Evolutionary conservation across 768 basidiomycete genomes (phyloP).

Genomic region (Boletus subcaerulescens): DNA sequence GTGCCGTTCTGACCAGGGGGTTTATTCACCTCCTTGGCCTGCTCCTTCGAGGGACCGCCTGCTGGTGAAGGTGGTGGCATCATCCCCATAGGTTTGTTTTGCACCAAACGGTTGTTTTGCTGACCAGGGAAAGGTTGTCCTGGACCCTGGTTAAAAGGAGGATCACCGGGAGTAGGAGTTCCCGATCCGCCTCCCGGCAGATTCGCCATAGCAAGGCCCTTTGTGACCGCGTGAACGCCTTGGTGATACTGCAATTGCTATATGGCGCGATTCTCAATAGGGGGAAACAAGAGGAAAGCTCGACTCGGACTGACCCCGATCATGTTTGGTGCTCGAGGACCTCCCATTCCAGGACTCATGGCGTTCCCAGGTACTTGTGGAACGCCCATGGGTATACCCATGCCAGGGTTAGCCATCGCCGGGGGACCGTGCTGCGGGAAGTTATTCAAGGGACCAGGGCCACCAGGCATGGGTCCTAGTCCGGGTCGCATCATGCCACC

Average conservation of each 20-base stretch:
- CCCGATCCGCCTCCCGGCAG: constrained; percentile 34
- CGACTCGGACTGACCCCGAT: constrained; percentile 25
- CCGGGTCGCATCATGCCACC: constrained; percentile 40
- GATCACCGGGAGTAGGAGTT: constrained; percentile 46
- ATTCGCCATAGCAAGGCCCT: constrained; percentile 30
- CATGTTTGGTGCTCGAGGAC: constrained; percentile 25
- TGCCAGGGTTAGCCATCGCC: constrained; percentile 30
- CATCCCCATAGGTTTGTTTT: constrained; percentile 42
- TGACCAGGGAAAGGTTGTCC: constrained; percentile 34
- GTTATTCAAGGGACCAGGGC: constrained; percentile 35
- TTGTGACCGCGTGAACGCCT: constrained; percentile 37
- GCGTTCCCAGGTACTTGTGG: constrained; percentile 29
- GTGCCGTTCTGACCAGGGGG: constrained; percentile 28
- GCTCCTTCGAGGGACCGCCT: constrained; percentile 29
- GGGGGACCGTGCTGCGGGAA: constrained; percentile 32
- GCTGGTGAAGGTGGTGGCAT: constrained; percentile 53
- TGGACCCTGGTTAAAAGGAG: constrained; percentile 37
- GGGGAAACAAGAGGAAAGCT: neutral
- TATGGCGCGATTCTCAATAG: constrained; percentile 11
- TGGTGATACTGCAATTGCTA: constrained; percentile 37
- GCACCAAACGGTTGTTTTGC: constrained; percentile 31
- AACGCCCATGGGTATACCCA: constrained; percentile 33
- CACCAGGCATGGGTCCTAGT: constrained; percentile 30
- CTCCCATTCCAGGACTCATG: constrained; percentile 40
- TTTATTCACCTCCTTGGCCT: constrained; percentile 31